Base-by-base conservation (phyloP, 2,329 filamentous ascomycete species). In the Pestalotiopsis fici region DNA sequence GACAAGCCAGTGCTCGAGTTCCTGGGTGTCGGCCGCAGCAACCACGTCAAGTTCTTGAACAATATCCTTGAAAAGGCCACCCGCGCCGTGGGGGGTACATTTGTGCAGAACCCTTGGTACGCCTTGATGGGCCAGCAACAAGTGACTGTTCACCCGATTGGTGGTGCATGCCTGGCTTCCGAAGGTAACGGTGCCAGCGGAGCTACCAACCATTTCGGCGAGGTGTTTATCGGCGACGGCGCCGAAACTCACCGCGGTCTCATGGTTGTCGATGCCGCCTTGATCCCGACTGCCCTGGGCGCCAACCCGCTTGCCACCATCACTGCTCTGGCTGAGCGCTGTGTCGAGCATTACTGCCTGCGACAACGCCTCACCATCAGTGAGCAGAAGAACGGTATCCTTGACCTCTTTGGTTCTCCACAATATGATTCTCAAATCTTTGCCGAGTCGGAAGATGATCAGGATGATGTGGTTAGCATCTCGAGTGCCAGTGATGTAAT, bases 291-390 rank as follows among this genome's bases (percentile, higher is more conserved):
- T 7, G 85, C 90, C 0, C 80, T 92, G 2, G 85, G 89, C 15
- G 88, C 89, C 3, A 93, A 93, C 72, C 90, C 90, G 0, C 85
- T 91, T 64, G 90, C 90, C 1, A 93, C 90, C 1, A 92, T 92
- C 70, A 86, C 89, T 0, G 90, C 90, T 2, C 83, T 93, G 23
- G 89, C 90, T 0, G 90, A 92, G 77, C 82, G 90, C 11, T 86
- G 87, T 0, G 83, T 91, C 6, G 85, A 87, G 64, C 74, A 82
- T 5, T 85, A 86, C 63, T 81, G 84, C 2, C 70, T 78, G 64
- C 77, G 78, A 9, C 73, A 80, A 6, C 71, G 73, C 0, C 79
- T 89, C 12, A 69, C 66, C 5, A 84, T 90, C 64, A 81, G 84
- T 67, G 76, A 78, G 2, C 77, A 82, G 25, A 78, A 78, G 27